Evolutionary conservation across 129 eudicot species (phyloP), one percentile per base, ranked within the genome.

Genomic region (Lactuca sativa): DNA sequence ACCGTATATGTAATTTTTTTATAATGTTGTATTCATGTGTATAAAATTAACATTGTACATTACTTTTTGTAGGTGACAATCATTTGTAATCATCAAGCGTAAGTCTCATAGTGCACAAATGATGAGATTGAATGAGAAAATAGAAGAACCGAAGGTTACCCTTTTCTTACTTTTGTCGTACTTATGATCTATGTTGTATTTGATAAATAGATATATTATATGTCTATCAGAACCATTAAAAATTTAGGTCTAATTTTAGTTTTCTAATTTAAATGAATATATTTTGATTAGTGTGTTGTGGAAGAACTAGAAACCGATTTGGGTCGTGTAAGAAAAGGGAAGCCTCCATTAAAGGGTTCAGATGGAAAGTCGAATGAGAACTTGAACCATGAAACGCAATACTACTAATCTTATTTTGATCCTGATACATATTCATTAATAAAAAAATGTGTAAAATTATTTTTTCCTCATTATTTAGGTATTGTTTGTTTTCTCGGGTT

Each of bases 51-150:
- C 21, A 18, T 18, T 18, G 21, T 18, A 18, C 21, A 18, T 18
- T 18, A 52, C 69, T 7, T 77, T 40, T 64, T 77, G 82, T 78
- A 95, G 99, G 99, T 95, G 32, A 97, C 99, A 58, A 90, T 95
- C 48, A 90, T 95, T 32, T 95, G 99, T 71, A 95, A 95, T 79
- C 99, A 95, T 90, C 99, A 95, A 83, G 80, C 47, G 97, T 87
- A 95, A 95, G 86, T 74, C 90, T 74, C 99, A 95, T 79, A 66
- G 77, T 78, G 80, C 86, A 65, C 95, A 87, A 67, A 95, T 95
- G 90, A 57, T 49, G 67, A 82, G 72, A 40, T 73, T 95, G 83
- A 66, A 81, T 66, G 89, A 82, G 63, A 95, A 86, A 87, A 95
- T 95, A 66, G 86, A 85, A 7, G 97, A 90, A 70, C 71, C 84